phyloP scores from a whole-genome alignment of 2,329 filamentous ascomycete species.

The Gnomoniopsis sp. region DNA sequence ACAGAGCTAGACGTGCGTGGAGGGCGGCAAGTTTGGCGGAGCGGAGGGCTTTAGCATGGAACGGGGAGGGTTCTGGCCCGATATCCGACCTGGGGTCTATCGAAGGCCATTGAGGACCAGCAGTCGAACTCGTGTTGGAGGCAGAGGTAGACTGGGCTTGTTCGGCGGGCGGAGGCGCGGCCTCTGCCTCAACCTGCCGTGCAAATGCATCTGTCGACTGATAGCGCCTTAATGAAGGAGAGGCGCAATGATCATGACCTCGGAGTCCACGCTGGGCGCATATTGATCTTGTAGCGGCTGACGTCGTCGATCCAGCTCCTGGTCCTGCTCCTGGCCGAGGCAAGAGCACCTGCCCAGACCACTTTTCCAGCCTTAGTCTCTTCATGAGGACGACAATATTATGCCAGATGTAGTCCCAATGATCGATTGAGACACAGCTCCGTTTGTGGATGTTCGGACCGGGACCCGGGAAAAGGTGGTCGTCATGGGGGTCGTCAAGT shows the following conservation, averaged over 20 bases:
- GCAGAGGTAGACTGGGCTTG: neutral
- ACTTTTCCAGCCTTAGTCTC: conserved; percentile 58
- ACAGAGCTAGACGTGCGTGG: conserved; percentile 82
- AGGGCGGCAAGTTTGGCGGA: conserved; percentile 92
- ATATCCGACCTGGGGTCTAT: conserved; percentile 31
- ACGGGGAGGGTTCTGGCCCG: conserved; percentile 59
- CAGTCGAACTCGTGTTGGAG: conserved; percentile 28
- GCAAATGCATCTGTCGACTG: conserved; percentile 29
- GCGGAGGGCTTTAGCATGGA: conserved; percentile 58
- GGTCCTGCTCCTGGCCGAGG: conserved; percentile 37
- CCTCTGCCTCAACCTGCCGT: conserved; percentile 13
- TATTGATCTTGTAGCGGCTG: conserved; percentile 18
- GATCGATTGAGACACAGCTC: conserved; percentile 16
- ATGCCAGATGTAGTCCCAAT: conserved; percentile 11
- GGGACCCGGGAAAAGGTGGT: conserved; percentile 8
- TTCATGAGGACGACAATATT: conserved; percentile 43
- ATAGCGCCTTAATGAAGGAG: conserved; percentile 21
- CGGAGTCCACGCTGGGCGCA: conserved; percentile 1
- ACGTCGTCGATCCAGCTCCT: no score
- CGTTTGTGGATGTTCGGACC: conserved; percentile 1
- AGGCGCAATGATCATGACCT: conserved; percentile 17
- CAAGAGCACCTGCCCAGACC: conserved; percentile 58
- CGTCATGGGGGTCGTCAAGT: conserved; percentile 15
- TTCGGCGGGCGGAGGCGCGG: conserved; percentile 5
- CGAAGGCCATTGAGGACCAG: conserved; percentile 22